Base-by-base conservation (phyloP, 2,329 filamentous ascomycete genomes). In the Verticillium nubilum region DNA sequence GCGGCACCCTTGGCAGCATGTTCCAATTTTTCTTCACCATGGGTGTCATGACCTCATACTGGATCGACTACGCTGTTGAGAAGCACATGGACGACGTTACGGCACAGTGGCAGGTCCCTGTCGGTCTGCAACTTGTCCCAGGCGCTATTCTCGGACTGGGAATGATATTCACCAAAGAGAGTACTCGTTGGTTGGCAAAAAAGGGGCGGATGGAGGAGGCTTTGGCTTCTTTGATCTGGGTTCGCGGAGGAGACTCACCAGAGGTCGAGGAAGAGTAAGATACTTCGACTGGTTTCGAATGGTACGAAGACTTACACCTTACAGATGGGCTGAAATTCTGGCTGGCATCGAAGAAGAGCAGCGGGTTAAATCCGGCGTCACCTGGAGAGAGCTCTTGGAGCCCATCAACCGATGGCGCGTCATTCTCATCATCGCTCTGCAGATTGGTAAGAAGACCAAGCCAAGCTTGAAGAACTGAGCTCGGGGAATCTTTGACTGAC, bases 61-160 rank as follows among this genome's bases (percentile, higher is more conserved):
- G 77, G 72, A 65, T 82, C 25, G 78, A 80, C 60, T 50, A 81
- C 58, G 80, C 71, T 5, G 78, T 80, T 5, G 64, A 68, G 2
- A 69, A 72, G 42, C 71, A 78, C 55, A 67, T 81, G 26, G 60
- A 68, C 0, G 52, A 68, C 1, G 70, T 69, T 0, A 77, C 77
- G 0, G 67, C 65, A 9, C 80, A 83, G 65, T 83, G 80, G 80
- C 79, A 80, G 61, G 75, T 82, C 17, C 77, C 80, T 6, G 73
- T 79, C 3, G 74, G 72, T 1, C 68, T 81, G 17, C 77, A 82
- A 64, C 72, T 83, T 5, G 70, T 82, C 1, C 77, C 78, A 0
- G 78, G 77, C 2, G 78, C 71, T 2, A 66, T 82, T 5, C 66
- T 82, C 7, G 75, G 78, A 0, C 60, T 80, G 19, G 79, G 79